Evolutionary conservation across 1,284 basidiomycete species (phyloP), one percentile per base, ranked within the genome.

Genomic region (Ustilago vetiveriae): DNA sequence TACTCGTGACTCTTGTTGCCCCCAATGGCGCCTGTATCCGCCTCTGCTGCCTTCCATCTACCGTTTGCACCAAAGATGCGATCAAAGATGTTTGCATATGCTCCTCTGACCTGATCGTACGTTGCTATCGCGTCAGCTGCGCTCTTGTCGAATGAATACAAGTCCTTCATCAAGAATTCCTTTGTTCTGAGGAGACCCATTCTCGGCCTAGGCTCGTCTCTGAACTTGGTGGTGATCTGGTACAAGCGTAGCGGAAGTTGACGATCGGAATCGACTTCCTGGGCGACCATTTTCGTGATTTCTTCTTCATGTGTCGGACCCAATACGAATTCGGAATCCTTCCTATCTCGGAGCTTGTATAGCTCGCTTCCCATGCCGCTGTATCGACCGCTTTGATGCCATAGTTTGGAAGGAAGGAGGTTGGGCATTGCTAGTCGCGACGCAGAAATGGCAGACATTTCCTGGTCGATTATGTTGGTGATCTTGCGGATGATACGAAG

Each of bases 251-350:
- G 54, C 4, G 83, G 83, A 3, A 83, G 67, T 16, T 74, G 54
- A 10, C 74, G 65, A 24, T 72, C 59, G 19, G 63, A 74, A 9
- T 76, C 68, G 27, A 82, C 54, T 22, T 82, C 79, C 16, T 64
- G 29, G 5, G 72, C 67, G 23, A 83, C 72, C 21, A 83, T 59
- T 22, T 66, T 59, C 3, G 82, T 83, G 26, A 83, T 74, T 33
- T 83, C 83, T 50, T 83, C 83, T 49, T 83, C 83, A 46, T 82
- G 80, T 3, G 83, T 83, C 1, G 82, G 82, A 10, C 71, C 82
- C 1, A 83, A 75, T 7, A 83, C 47, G 53, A 72, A 78, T 17
- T 83, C 72, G n/a, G 69, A 39, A 4, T 72, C 62, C 16, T 71
- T 74, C 1, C 82, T 64, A 47, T 83, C 82, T 23, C 53, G 53